phyloP scores from a whole-genome alignment of 495 filamentous ascomycete genomes.

The Aspergillus cavernicola region DNA sequence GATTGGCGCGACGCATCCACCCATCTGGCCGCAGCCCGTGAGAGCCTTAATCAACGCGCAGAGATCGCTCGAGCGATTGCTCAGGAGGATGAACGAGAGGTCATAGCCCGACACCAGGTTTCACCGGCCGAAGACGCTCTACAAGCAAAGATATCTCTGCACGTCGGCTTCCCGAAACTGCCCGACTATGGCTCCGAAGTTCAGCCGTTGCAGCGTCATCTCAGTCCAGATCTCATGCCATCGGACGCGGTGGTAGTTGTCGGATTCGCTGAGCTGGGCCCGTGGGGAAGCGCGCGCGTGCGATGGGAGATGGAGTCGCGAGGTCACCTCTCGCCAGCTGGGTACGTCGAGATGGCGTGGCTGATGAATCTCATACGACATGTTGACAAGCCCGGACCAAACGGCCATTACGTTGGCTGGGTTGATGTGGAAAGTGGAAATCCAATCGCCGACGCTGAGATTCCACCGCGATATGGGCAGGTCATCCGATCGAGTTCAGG shows the following conservation, averaged over 20 bases:
- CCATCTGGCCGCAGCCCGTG: neutral
- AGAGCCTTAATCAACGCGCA: neutral
- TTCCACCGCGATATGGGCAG: conserved; percentile 94
- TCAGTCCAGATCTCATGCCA: neutral
- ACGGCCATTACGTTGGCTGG: conserved; percentile 95
- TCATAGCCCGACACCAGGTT: neutral
- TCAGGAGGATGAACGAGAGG: conserved; percentile 1
- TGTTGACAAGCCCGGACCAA: too few species aligned
- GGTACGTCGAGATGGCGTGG: conserved; percentile 98
- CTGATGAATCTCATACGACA: conserved; percentile 98
- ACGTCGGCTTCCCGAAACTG: neutral
- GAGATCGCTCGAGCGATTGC: neutral
- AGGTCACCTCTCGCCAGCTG: conserved; percentile 94
- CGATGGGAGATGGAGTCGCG: conserved; percentile 98
- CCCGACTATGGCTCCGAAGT: conserved; percentile 9
- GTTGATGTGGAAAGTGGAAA: conserved; percentile 90
- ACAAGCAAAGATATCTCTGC: neutral
- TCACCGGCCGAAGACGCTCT: too few species aligned
- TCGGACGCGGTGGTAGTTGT: conserved; percentile 78
- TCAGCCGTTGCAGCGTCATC: too few species aligned
- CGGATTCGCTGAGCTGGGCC: conserved; percentile 90
- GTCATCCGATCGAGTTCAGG: conserved; percentile 90
- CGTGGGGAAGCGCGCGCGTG: conserved; percentile 94
- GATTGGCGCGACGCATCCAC: neutral
- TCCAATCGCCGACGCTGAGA: conserved; percentile 92